Evolutionary conservation across 768 basidiomycete genomes (phyloP).

Genomic region (Tulasnella calospora): DNA sequence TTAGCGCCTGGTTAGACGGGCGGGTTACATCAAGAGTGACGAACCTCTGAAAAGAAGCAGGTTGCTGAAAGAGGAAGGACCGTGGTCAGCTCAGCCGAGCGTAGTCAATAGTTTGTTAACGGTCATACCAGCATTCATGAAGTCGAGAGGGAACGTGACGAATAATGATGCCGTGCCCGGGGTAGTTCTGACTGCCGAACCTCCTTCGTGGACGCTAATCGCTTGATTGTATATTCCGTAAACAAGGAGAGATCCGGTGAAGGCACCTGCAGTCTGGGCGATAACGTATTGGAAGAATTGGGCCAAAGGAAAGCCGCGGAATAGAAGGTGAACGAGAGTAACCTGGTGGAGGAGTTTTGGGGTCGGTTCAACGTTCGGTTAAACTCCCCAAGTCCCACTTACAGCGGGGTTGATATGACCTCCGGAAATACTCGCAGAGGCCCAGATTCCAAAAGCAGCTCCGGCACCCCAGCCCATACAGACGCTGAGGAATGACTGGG

Average conservation of each 20-base stretch:
- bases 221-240: slow-evolving; percentile 60
- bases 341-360: slow-evolving; percentile 5
- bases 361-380: neutral
- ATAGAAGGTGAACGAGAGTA: slow-evolving; percentile 24
- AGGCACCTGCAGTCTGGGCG: slow-evolving; percentile 62
- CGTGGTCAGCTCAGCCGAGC: neutral
- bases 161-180: slow-evolving; percentile 55
- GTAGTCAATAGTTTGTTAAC: neutral
- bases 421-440: slow-evolving; percentile 24
- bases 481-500: slow-evolving; percentile 13
- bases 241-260: slow-evolving; percentile 54
- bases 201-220: slow-evolving; percentile 53
- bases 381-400: neutral
- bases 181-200: slow-evolving; percentile 23
- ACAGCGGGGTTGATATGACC: slow-evolving; percentile 29
- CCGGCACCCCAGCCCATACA: slow-evolving; percentile 27
- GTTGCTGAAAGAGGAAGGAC: slow-evolving; percentile 34
- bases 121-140: slow-evolving; percentile 36
- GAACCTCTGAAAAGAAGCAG: slow-evolving; percentile 41
- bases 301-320: slow-evolving; percentile 27
- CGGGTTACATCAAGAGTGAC: neutral
- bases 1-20: neutral
- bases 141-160: slow-evolving; percentile 47
- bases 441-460: slow-evolving; percentile 27
- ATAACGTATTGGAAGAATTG: slow-evolving; percentile 51